phyloP scores from a whole-genome alignment of 495 filamentous ascomycete species.

The Xylaria grammica region DNA sequence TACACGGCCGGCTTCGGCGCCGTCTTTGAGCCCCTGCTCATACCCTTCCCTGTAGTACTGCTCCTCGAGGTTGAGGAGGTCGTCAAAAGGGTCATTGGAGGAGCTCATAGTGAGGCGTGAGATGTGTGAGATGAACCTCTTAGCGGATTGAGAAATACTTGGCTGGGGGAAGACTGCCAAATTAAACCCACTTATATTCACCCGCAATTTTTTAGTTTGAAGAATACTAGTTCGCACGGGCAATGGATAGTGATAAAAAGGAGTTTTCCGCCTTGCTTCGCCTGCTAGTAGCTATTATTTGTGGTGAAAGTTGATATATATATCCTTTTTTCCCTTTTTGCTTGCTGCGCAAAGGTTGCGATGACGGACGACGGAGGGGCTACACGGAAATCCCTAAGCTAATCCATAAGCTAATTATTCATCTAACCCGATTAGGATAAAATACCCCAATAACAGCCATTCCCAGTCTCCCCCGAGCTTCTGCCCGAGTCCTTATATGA shows the following conservation, averaged over 20 bases:
- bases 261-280: too few relatives aligned
- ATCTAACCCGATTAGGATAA: slow-evolving; percentile 1
- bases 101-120: background rate
- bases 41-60: slow-evolving; percentile 87
- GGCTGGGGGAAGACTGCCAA: too few relatives aligned
- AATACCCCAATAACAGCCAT: too few relatives aligned
- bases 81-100: slow-evolving; percentile 66
- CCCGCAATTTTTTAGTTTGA: too few relatives aligned
- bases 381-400: too few relatives aligned
- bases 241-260: too few relatives aligned
- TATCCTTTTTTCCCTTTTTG: background rate
- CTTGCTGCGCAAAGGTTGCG: background rate
- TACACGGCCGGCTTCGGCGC: slow-evolving; percentile 75
- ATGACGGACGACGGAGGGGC: slow-evolving; percentile 13
- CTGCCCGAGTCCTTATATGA: too few relatives aligned
- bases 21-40: slow-evolving; percentile 74
- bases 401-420: too few relatives aligned
- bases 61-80: slow-evolving; percentile 78
- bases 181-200: too few relatives aligned
- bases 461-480: too few relatives aligned
- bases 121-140: background rate
- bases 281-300: background rate
- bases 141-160: background rate
- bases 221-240: too few relatives aligned
- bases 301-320: background rate